Evolutionary conservation across 345 rosid genomes (phyloP).

Genomic region (Capsella bursapastoris): DNA sequence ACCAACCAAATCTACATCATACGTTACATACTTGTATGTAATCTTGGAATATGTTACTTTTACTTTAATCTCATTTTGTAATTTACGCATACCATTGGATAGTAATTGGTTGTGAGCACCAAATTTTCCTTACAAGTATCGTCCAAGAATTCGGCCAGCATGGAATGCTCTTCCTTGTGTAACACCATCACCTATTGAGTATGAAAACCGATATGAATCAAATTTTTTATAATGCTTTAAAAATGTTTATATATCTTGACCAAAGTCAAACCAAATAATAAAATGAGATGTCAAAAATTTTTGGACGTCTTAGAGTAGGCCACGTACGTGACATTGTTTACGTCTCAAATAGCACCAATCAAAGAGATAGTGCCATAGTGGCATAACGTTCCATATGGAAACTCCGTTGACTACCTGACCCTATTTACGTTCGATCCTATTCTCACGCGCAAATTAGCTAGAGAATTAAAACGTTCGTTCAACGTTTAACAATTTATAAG

Average conservation of each 20-base stretch:
- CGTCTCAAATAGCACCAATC: conserved; percentile 5
- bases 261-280: conserved; percentile 12
- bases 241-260: neutral
- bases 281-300: neutral
- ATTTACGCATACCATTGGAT: conserved; percentile 49
- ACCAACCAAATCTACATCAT: conserved; percentile 64
- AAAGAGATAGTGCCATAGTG: neutral
- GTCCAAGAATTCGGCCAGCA: conserved; percentile 46
- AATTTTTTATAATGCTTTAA: neutral
- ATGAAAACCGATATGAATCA: neutral
- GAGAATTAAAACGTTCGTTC: neutral
- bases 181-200: conserved; percentile 49
- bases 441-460: neutral
- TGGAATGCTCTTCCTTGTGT: conserved; percentile 49
- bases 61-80: neutral
- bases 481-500: neutral
- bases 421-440: conserved; percentile 16
- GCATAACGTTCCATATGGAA: neutral
- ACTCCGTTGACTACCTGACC: neutral
- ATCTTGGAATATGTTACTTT: neutral
- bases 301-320: conserved; percentile 13
- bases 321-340: conserved; percentile 20
- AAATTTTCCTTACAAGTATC: conserved; percentile 38
- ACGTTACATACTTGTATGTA: neutral
- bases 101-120: conserved; percentile 42